Conservation (phyloP, 768 basidiomycete species). For the Xerocomus brunneocitrinus region DNA sequence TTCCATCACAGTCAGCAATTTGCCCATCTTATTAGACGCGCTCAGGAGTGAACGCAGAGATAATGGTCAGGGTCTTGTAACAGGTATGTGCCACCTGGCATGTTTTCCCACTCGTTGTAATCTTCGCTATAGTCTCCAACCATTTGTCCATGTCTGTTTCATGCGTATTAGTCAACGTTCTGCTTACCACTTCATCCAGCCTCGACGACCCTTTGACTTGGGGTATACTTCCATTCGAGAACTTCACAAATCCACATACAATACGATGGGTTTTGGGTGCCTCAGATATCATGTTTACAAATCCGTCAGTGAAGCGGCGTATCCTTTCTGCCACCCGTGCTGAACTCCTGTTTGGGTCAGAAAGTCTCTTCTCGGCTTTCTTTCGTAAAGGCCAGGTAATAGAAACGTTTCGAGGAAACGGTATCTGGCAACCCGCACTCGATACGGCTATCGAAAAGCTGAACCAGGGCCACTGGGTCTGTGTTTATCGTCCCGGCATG, state of each 20-base stretch:
- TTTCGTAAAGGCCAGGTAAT: slow-evolving; percentile 88
- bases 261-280: slow-evolving; percentile 93
- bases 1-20: slow-evolving; percentile 65
- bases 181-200: slow-evolving; percentile 34
- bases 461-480: slow-evolving; percentile 81
- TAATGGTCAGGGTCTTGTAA: slow-evolving; percentile 62
- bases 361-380: slow-evolving; percentile 76
- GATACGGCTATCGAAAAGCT: slow-evolving; percentile 79
- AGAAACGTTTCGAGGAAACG: slow-evolving; percentile 88
- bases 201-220: slow-evolving; percentile 84
- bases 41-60: slow-evolving; percentile 46
- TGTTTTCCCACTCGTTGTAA: slow-evolving; percentile 7
- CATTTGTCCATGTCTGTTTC: slow-evolving; percentile 82
- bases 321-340: background rate
- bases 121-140: slow-evolving; percentile 64
- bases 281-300: slow-evolving; percentile 92
- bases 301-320: slow-evolving; percentile 53
- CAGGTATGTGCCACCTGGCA: slow-evolving; percentile 45
- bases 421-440: slow-evolving; percentile 83
- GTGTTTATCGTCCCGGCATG: slow-evolving; percentile 21
- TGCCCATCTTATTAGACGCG: slow-evolving; percentile 59
- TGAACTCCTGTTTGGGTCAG: slow-evolving; percentile 29
- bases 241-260: slow-evolving; percentile 53
- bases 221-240: slow-evolving; percentile 71
- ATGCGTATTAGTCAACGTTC: background rate